A percentile compares a stretch with the other conserved stretches of the same genome.
phyloP scores from a whole-genome alignment of 495 filamentous ascomycete species.

The Stereocaulon alpinum region DNA sequence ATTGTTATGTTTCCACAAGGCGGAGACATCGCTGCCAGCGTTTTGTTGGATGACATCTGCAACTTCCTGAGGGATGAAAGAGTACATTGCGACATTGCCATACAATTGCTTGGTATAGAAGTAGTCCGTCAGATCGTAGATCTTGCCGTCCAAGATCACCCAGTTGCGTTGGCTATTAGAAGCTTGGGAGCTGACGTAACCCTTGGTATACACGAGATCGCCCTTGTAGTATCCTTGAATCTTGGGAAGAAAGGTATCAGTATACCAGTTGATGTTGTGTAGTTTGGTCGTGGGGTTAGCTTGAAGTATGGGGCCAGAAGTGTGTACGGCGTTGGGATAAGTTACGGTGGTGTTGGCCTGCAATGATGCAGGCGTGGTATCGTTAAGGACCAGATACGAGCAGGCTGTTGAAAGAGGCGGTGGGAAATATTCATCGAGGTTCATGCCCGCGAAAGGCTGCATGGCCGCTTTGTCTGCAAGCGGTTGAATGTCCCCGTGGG shows the following conservation, averaged over 20 bases:
- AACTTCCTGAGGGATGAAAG: conserved; percentile 58
- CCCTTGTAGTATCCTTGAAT: conserved; percentile 85
- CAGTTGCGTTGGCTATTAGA: conserved; percentile 58
- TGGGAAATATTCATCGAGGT: conserved; percentile 74
- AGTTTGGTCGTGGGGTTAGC: conserved; percentile 45
- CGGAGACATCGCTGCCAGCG: conserved; percentile 67
- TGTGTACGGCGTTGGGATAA: conserved; percentile 47
- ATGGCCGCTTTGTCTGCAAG: conserved; percentile 53
- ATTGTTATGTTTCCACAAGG: conserved; percentile 44
- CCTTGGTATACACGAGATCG: conserved; percentile 62
- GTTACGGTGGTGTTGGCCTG: conserved; percentile 51
- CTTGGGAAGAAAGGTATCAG: conserved; percentile 56
- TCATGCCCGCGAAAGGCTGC: conserved; percentile 64
- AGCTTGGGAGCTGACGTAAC: conserved; percentile 45
- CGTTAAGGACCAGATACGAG: conserved; percentile 47
- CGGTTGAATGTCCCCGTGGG: conserved; percentile 60
- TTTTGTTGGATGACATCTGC: conserved; percentile 58
- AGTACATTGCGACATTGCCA: conserved; percentile 42
- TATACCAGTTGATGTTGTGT: conserved; percentile 64
- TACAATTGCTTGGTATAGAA: conserved; percentile 53
- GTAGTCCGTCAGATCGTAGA: conserved; percentile 91
- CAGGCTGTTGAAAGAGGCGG: conserved; percentile 71
- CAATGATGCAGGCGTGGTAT: conserved; percentile 37
- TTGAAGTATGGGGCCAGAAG: conserved; percentile 48
- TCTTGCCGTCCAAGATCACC: conserved; percentile 60